Conservation (phyloP, 371 early-diverging fungal species). For the Mucor saturninus region DNA sequence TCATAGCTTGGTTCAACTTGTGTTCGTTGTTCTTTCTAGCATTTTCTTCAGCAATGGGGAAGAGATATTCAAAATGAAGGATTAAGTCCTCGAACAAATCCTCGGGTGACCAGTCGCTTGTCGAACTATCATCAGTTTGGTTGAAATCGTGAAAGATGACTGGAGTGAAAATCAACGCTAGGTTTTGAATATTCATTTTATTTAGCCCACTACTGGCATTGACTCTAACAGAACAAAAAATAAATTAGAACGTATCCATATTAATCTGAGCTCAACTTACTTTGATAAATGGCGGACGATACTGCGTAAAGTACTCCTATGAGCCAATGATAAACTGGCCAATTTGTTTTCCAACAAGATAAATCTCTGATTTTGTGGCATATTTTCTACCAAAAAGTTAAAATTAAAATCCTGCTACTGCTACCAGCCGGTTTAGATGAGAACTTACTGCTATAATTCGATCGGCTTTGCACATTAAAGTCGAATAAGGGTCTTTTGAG, state of each 20-base stretch:
- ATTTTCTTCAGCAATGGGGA: slow-evolving; percentile 24
- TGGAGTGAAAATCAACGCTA: slow-evolving; percentile 65
- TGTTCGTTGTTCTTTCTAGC: slow-evolving; percentile 20
- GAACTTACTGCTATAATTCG: slow-evolving; percentile 58
- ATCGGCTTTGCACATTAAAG: slow-evolving; percentile 54
- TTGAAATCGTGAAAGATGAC: slow-evolving; percentile 68
- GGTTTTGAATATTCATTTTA: slow-evolving; percentile 65
- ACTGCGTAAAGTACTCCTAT: slow-evolving; percentile 56
- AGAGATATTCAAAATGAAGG: slow-evolving; percentile 23
- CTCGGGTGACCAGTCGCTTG: slow-evolving; percentile 35
- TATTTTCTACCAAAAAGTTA: slow-evolving; percentile 7
- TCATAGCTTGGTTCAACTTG: slow-evolving; percentile 20
- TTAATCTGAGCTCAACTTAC: slow-evolving; percentile 28
- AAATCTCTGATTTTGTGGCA: slow-evolving; percentile 37
- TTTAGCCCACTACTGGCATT: slow-evolving; percentile 46
- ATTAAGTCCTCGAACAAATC: slow-evolving; percentile 40
- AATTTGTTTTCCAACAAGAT: slow-evolving; percentile 36
- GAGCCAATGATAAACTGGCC: slow-evolving; percentile 47
- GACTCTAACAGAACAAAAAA: slow-evolving; percentile 30
- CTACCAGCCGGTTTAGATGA: too few relatives aligned
- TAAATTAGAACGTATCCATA: neutral
- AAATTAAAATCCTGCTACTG: neutral
- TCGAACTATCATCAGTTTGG: slow-evolving; percentile 31
- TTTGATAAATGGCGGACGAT: slow-evolving; percentile 58
- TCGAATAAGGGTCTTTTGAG: slow-evolving; percentile 66